A percentile compares a stretch with the other conserved stretches of the same genome.
These are phyloP conservation scores for Trametopsis cervina DNA, from an alignment of 768 basidiomycete species.

Conservation along the genomic window DNA sequence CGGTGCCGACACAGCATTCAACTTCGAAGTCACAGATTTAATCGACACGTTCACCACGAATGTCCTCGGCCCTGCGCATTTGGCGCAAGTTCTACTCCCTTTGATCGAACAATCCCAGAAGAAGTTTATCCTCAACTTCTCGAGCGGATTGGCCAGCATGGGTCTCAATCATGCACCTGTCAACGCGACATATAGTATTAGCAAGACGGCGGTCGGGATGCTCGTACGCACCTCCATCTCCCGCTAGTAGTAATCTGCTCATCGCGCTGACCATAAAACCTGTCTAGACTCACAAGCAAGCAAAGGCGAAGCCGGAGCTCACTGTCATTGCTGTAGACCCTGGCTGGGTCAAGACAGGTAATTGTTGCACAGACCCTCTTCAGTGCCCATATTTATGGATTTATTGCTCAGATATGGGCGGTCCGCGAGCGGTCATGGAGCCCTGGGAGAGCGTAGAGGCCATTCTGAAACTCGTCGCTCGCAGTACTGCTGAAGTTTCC, in stretches of 20 bases:
- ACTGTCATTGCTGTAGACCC: slow-evolving; percentile 28
- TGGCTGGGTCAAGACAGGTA: slow-evolving; percentile 35
- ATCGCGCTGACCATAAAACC: not conserved
- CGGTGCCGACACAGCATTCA: slow-evolving; percentile 23
- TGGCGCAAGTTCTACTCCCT: slow-evolving; percentile 28
- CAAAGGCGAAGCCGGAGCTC: slow-evolving; percentile 26
- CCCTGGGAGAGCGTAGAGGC: slow-evolving; percentile 25
- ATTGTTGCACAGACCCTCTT: not conserved
- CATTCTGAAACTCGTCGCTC: slow-evolving; percentile 23
- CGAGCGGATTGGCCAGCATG: slow-evolving; percentile 28
- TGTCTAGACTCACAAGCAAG: slow-evolving; percentile 32
- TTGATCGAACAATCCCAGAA: slow-evolving; percentile 26
- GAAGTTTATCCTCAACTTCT: slow-evolving; percentile 30
- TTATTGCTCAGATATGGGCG: slow-evolving; percentile 27
- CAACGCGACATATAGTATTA: slow-evolving; percentile 29
- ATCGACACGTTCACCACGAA: slow-evolving; percentile 23
- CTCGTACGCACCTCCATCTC: slow-evolving; percentile 21
- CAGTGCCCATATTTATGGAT: not conserved
- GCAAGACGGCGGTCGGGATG: slow-evolving; percentile 35
- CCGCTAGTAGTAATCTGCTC: too few species aligned
- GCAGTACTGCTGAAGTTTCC: slow-evolving; percentile 20
- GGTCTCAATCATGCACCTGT: slow-evolving; percentile 22
- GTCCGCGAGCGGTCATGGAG: slow-evolving; percentile 22
- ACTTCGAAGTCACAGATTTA: slow-evolving; percentile 19
- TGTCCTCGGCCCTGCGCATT: slow-evolving; percentile 29